phyloP scores from a whole-genome alignment of 352 stramenopile genomes.

The Phytophthora chlamydospora region DNA sequence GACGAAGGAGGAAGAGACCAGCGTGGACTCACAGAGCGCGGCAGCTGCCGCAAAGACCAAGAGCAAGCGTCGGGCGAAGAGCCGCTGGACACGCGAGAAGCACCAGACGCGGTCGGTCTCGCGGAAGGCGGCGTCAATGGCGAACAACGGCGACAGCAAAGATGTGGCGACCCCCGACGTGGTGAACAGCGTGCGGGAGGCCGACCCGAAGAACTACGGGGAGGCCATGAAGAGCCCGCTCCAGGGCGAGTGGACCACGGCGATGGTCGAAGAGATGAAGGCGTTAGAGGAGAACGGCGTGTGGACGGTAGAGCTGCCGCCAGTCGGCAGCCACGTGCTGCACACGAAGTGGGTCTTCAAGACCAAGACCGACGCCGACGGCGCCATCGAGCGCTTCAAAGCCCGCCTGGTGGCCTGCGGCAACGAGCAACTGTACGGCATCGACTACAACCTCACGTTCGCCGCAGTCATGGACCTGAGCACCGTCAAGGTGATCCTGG shows the following conservation, averaged over 20 bases:
- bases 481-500: conserved; percentile 14
- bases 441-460: conserved; percentile 27
- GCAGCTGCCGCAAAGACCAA: too few species aligned
- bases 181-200: conserved; percentile 5
- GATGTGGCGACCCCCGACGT: neutral
- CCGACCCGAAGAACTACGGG: conserved; percentile 19
- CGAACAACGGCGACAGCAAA: neutral
- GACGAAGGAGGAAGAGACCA: too few species aligned
- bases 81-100: too few species aligned
- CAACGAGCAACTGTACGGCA: conserved; percentile 17
- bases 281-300: conserved; percentile 8
- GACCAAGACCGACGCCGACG: too few species aligned
- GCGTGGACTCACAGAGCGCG: too few species aligned
- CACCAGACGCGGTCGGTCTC: too few species aligned
- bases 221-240: conserved; percentile 13
- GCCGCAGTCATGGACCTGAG: conserved; percentile 28
- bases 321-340: conserved; percentile 4
- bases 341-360: conserved; percentile 10
- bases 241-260: conserved; percentile 1
- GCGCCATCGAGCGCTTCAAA: too few species aligned
- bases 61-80: too few species aligned
- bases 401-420: too few species aligned
- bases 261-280: too few species aligned
- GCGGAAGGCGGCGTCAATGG: neutral
- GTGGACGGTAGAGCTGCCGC: neutral